These are phyloP conservation scores for Cladorrhinum sp. DNA, from an alignment of 2,329 filamentous ascomycete genomes.

Conservation along the genomic window DNA sequence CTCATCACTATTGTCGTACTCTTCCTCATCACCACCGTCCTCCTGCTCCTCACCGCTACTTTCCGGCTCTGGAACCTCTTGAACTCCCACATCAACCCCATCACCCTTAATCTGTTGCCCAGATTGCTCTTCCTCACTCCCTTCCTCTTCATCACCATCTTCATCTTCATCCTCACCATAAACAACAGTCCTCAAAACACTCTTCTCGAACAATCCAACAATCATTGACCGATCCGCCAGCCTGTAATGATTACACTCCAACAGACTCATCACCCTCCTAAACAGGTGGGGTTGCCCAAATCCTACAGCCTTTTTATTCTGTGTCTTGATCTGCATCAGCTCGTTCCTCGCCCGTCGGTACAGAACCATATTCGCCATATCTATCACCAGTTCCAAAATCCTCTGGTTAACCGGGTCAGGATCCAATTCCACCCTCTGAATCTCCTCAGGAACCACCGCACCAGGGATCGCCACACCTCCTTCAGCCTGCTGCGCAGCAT, in stretches of 20 bases:
- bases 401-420: conserved; percentile 60
- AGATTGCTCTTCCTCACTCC: conserved; percentile 9
- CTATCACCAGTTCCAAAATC: conserved; percentile 79
- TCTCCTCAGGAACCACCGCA: conserved; percentile 11
- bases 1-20: conserved; percentile 9
- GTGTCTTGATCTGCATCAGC: conserved; percentile 73
- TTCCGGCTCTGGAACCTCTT: neutral
- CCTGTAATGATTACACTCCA: conserved; percentile 87
- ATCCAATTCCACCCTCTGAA: conserved; percentile 37
- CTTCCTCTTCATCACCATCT: conserved; percentile 8
- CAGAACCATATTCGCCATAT: conserved; percentile 89
- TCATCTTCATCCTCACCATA: conserved; percentile 67
- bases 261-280: conserved; percentile 75
- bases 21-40: conserved; percentile 18
- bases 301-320: conserved; percentile 63
- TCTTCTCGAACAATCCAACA: conserved; percentile 91
- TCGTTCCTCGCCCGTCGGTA: conserved; percentile 84
- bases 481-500: neutral
- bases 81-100: conserved; percentile 1
- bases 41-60: conserved; percentile 29
- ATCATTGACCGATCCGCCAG: conserved; percentile 85
- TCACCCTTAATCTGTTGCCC: conserved; percentile 31
- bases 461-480: conserved; percentile 9
- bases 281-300: conserved; percentile 79
- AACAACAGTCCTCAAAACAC: conserved; percentile 79